Conservation (phyloP, 306 rosid species). For the Geum urbanum region DNA sequence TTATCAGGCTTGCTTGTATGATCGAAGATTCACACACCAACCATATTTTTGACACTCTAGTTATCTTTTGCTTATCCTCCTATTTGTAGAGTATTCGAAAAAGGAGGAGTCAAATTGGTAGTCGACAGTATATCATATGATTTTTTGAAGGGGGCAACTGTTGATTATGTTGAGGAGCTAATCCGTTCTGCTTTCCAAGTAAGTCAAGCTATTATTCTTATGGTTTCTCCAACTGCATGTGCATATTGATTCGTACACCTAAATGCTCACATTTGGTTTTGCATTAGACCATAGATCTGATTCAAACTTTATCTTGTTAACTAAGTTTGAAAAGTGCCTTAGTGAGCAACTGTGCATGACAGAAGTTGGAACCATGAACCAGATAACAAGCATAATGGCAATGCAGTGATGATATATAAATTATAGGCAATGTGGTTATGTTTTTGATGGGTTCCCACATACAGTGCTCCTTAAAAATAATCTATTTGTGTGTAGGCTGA, state of each 20-base stretch:
- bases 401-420: not conserved
- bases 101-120: conserved; percentile 66
- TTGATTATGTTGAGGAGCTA: conserved; percentile 95
- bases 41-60: conserved; percentile 3
- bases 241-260: not conserved
- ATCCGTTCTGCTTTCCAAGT: conserved; percentile 87
- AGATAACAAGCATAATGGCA: not conserved
- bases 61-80: not conserved
- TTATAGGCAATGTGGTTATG: not conserved
- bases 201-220: conserved; percentile 28
- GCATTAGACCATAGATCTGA: not conserved
- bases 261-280: not conserved
- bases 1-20: not conserved
- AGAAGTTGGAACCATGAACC: conserved; percentile 1
- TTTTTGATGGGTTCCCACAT: not conserved
- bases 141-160: conserved; percentile 91
- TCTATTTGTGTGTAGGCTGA: too few species aligned
- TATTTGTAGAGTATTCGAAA: conserved; percentile 66
- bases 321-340: not conserved
- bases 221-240: not conserved
- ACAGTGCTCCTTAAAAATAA: not conserved
- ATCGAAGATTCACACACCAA: not conserved
- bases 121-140: conserved; percentile 78
- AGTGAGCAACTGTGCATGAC: not conserved
- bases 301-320: not conserved